phyloP scores from a whole-genome alignment of 306 rosid genomes.

The Sechiopsis laciniata region DNA sequence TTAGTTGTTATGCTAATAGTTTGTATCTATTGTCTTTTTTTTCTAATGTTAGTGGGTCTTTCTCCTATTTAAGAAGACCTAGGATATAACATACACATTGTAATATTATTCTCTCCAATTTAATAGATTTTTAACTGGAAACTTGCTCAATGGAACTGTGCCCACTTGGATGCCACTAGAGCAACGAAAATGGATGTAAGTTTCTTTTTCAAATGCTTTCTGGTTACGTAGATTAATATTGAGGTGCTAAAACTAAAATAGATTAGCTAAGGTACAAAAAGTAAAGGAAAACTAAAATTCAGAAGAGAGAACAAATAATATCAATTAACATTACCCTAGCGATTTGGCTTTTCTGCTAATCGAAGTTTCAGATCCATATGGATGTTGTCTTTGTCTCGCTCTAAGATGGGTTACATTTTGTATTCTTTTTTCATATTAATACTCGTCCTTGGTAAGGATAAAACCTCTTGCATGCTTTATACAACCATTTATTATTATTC shows the following conservation, averaged over 20 bases:
- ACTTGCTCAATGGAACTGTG: conserved; percentile 36
- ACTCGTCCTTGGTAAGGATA: neutral
- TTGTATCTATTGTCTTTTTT: no score
- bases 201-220: no score
- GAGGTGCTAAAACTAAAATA: neutral
- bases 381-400: no score
- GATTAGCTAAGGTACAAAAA: neutral
- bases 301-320: neutral
- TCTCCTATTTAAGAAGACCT: neutral
- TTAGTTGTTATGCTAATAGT: no score
- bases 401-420: no score
- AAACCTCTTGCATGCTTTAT: neutral
- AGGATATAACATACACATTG: no score
- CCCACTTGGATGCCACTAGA: conserved; percentile 29
- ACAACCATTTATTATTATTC: neutral
- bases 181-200: no score
- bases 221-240: neutral
- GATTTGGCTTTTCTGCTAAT: no score
- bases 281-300: neutral
- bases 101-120: no score
- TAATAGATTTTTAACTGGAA: conserved; percentile 40
- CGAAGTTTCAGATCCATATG: no score
- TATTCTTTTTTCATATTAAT: neutral
- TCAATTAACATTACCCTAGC: no score
- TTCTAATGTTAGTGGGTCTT: neutral